These are phyloP conservation scores for Starmera amethionina DNA, from an alignment of 805 yeast genomes.

Conservation along the genomic window DNA sequence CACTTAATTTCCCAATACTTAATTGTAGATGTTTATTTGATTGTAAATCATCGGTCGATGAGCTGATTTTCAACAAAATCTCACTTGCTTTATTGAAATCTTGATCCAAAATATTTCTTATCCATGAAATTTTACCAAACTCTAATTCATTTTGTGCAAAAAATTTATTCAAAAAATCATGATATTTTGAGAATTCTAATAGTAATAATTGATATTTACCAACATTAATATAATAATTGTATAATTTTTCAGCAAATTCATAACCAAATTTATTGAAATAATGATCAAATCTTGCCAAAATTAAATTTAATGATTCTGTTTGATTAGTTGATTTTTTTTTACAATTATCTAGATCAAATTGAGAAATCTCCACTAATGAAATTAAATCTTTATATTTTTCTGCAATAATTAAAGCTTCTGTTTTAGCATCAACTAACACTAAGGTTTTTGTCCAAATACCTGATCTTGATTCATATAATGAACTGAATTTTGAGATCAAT, in stretches of 20 bases:
- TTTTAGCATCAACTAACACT: slow-evolving; percentile 36
- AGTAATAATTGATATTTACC: slow-evolving; percentile 46
- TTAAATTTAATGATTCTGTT: slow-evolving; percentile 10
- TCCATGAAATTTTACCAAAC: slow-evolving; percentile 61
- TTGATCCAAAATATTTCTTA: slow-evolving; percentile 44
- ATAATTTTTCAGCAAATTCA: slow-evolving; percentile 57
- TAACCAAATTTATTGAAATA: slow-evolving; percentile 58
- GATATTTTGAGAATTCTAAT: slow-evolving; percentile 44
- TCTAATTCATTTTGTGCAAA: slow-evolving; percentile 30
- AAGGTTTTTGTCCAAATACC: slow-evolving; percentile 53
- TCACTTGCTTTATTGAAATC: slow-evolving; percentile 41
- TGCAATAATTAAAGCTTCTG: slow-evolving; percentile 50
- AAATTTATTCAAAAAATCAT: slow-evolving; percentile 39
- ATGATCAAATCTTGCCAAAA: slow-evolving; percentile 26
- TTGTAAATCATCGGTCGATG: slow-evolving; percentile 30
- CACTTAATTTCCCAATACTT: slow-evolving; percentile 64
- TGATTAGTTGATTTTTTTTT: slow-evolving; percentile 17
- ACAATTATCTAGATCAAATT: slow-evolving; percentile 19
- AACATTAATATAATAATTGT: slow-evolving; percentile 42
- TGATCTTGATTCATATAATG: slow-evolving; percentile 20
- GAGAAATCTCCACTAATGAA: slow-evolving; percentile 46
- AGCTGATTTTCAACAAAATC: slow-evolving; percentile 33
- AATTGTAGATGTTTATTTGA: slow-evolving; percentile 44
- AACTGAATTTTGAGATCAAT: slow-evolving; percentile 8
- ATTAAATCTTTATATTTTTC: slow-evolving; percentile 58